Evolutionary conservation across 148 eudicot species (phyloP), one percentile per base, ranked within the genome.

Genomic region (Nepenthes mirabilis): DNA sequence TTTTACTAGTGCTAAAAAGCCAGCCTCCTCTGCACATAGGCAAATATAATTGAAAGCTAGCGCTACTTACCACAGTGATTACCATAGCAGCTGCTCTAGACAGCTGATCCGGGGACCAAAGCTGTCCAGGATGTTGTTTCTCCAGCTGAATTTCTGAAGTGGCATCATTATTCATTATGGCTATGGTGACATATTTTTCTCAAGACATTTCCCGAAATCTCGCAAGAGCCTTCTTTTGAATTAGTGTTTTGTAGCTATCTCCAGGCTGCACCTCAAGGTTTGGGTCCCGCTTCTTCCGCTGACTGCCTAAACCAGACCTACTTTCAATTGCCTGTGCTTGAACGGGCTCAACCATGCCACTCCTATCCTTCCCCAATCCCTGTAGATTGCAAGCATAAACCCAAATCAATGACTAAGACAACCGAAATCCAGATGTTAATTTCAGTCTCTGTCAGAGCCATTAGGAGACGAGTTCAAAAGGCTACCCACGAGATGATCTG

Each of bases 361-460:
- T 93, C 62, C 98, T 96, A 66, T 93, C 96, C 80, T 81, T 85
- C 43, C 98, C 98, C 34, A 93, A 76, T 36, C 98, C 98, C 98
- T 93, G 84, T 60, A 58, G 34, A 60, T 66, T 35, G 32, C 72
- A 70, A 43, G 62, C 62, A 74, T 36, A 67, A 23, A 49, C 52
- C 3, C 6, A 11, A 49, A 49, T 2, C 52, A 49, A 40, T 4
- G 66, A 66, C 72, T 65, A 69, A 40, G 56, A 75, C 53, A 68
- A 63, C 62, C 77, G 68, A 70, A 56, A 76, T 67, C 73, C 81
- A 75, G 63, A 68, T 43, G 43, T 10, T 51, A 70, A 73, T 37
- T 72, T 84, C 74, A 87, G 90, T 14, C 49, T 35, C 57, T 35
- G 34, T 57, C 60, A 47, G 60, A 48, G 43, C 45, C 59, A 61